Conservation (phyloP, 176 grass and related monocot genomes). For the Otatea glauca region DNA sequence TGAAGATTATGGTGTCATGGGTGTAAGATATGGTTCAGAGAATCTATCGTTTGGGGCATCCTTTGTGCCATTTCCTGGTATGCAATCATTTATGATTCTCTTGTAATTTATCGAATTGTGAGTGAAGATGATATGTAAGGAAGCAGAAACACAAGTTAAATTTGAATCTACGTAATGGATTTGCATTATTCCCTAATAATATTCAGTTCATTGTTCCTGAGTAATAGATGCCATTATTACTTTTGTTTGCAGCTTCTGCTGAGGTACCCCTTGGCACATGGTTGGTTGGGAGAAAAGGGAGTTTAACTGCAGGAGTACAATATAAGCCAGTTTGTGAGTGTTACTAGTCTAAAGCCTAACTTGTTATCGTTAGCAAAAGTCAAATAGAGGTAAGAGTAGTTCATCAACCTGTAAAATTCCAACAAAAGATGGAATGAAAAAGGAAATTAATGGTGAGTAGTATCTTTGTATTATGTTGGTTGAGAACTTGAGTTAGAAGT, state of each 20-base stretch:
- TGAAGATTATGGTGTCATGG: slow-evolving; percentile 82
- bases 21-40: slow-evolving; percentile 89
- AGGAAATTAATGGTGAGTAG: neutral
- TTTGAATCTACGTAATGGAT: slow-evolving; percentile 26
- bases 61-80: slow-evolving; percentile 88
- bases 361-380: slow-evolving; percentile 1
- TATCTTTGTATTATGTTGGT: neutral
- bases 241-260: slow-evolving; percentile 56
- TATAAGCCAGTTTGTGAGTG: slow-evolving; percentile 77
- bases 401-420: slow-evolving; percentile 15
- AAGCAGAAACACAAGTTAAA: slow-evolving; percentile 28
- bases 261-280: slow-evolving; percentile 69
- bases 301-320: slow-evolving; percentile 73
- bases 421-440: slow-evolving; percentile 10
- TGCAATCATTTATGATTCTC: slow-evolving; percentile 27
- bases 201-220: slow-evolving; percentile 17
- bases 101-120: slow-evolving; percentile 27
- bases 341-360: slow-evolving; percentile 19
- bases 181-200: slow-evolving; percentile 4
- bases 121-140: slow-evolving; percentile 38
- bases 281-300: slow-evolving; percentile 73
- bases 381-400: neutral
- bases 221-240: slow-evolving; percentile 30
- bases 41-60: slow-evolving; percentile 82
- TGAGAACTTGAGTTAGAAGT: neutral